Conservation (phyloP, 2,329 filamentous ascomycete genomes). For the Lanzia echinophila region DNA sequence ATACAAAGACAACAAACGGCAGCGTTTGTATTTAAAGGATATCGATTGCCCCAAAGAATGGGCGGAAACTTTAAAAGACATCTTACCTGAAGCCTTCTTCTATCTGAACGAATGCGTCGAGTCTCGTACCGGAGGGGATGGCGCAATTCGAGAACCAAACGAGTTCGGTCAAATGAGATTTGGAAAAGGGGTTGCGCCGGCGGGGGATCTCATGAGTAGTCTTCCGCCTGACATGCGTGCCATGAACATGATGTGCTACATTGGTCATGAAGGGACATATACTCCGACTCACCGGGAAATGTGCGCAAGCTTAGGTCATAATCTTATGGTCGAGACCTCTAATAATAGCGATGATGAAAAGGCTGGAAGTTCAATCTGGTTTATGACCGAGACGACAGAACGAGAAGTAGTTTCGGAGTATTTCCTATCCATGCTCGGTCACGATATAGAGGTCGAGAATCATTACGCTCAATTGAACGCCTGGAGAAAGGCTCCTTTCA, state of each 20-base stretch:
- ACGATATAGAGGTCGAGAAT: slow-evolving; percentile 94
- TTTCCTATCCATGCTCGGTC: slow-evolving; percentile 85
- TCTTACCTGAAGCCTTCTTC: slow-evolving; percentile 76
- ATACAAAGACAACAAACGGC: slow-evolving; percentile 70
- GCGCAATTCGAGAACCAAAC: slow-evolving; percentile 42
- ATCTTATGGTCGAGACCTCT: slow-evolving; percentile 96
- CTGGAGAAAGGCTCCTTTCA: slow-evolving; percentile 92
- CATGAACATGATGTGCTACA: slow-evolving; percentile 96
- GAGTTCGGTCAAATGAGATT: slow-evolving; percentile 36
- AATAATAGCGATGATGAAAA: slow-evolving; percentile 65
- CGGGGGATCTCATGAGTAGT: slow-evolving; percentile 92
- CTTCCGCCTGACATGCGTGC: slow-evolving; percentile 82
- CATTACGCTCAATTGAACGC: slow-evolving; percentile 95
- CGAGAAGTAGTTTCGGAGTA: slow-evolving; percentile 87
- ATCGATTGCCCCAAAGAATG: slow-evolving; percentile 90
- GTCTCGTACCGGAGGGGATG: slow-evolving; percentile 45
- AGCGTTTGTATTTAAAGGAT: slow-evolving; percentile 92
- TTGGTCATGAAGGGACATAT: slow-evolving; percentile 95
- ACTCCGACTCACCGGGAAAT: slow-evolving; percentile 95
- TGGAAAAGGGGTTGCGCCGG: slow-evolving; percentile 47
- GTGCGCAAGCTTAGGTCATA: slow-evolving; percentile 93
- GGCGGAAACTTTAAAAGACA: slow-evolving; percentile 69
- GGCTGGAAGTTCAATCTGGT: slow-evolving; percentile 90
- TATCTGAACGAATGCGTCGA: slow-evolving; percentile 81
- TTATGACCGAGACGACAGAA: slow-evolving; percentile 96